Evolutionary conservation across 73 alveolate species (phyloP).

Genomic region (Effrenium voratum): DNA sequence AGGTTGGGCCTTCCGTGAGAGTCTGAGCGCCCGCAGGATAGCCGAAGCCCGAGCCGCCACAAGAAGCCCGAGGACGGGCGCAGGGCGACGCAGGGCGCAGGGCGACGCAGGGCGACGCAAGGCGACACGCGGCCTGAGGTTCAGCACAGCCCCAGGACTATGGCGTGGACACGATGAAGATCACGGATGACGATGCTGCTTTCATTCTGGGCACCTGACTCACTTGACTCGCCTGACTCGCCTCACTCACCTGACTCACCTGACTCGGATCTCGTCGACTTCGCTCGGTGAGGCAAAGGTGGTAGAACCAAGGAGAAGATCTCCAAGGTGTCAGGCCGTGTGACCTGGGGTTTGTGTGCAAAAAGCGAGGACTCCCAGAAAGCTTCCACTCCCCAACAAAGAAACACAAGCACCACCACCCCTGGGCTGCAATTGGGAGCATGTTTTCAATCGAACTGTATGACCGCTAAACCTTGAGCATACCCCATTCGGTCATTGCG

Average conservation of each 20-base stretch:
- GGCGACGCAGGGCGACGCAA: neutral
- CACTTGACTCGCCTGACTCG: neutral
- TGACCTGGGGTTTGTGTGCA: neutral
- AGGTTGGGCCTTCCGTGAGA: neutral
- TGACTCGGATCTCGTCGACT: too few relatives aligned
- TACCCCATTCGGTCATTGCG: too few relatives aligned
- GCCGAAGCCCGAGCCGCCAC: constrained; percentile 86
- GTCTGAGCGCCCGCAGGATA: neutral
- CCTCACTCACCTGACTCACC: neutral
- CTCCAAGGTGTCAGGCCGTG: constrained; percentile 73
- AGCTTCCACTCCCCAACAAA: too few relatives aligned
- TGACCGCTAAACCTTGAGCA: too few relatives aligned
- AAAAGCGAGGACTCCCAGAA: too few relatives aligned
- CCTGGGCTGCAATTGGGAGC: too few relatives aligned
- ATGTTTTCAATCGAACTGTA: too few relatives aligned
- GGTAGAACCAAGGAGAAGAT: constrained; percentile 89
- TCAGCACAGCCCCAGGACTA: constrained; percentile 11
- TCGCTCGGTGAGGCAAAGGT: constrained; percentile 28
- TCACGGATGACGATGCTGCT: constrained; percentile 92
- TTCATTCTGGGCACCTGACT: constrained; percentile 45
- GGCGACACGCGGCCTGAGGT: neutral
- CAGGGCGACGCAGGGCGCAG: neutral
- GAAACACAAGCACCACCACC: too few relatives aligned
- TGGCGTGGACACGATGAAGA: constrained; percentile 90
- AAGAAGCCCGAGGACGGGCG: constrained; percentile 22